Evolutionary conservation across 257 asterid species (phyloP).

Genomic region (Marsdenia floribunda): DNA sequence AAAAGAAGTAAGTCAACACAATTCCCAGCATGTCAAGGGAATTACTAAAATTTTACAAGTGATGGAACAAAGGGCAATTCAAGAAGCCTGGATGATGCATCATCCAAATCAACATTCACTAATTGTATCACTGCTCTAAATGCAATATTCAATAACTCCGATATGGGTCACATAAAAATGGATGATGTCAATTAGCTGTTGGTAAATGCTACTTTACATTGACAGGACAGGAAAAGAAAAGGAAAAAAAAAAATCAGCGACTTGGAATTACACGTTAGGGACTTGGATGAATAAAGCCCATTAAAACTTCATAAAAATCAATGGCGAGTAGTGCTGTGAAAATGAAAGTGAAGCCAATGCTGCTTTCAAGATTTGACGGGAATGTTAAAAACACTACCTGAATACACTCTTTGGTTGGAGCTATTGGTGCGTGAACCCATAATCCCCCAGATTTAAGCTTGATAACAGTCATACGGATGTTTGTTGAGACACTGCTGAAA

Average conservation of each 20-base stretch:
- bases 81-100: neutral
- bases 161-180: neutral
- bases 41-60: too few species aligned
- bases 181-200: neutral
- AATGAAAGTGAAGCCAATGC: neutral
- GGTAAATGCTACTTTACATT: neutral
- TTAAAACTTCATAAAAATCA: neutral
- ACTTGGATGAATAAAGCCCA: neutral
- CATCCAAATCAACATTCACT: neutral
- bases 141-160: neutral
- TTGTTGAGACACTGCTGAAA: constrained; percentile 93
- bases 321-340: neutral
- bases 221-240: too few species aligned
- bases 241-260: neutral
- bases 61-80: neutral
- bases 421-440: constrained; percentile 97
- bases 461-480: constrained; percentile 86
- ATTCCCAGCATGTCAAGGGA: neutral
- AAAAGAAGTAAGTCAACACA: neutral
- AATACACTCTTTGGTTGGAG: constrained; percentile 92
- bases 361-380: neutral
- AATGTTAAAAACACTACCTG: constrained; percentile 40
- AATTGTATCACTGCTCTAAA: neutral
- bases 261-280: neutral
- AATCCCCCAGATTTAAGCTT: constrained; percentile 89